Base-by-base conservation (phyloP, 805 yeast genomes). In the Debaryomyces tyrocola region DNA sequence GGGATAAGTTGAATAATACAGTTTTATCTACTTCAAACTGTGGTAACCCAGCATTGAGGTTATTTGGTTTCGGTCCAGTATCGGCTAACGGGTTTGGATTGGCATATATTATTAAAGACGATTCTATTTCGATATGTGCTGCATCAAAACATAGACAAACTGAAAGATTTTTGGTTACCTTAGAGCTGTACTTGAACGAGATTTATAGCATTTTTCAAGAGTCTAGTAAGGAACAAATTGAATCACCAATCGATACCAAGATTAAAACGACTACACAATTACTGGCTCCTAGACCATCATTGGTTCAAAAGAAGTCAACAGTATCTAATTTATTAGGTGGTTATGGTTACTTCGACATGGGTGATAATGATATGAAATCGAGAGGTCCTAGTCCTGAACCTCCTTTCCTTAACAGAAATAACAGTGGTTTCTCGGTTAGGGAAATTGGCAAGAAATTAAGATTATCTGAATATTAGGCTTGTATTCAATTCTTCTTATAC, bases 1-100 rank as follows among this genome's bases (percentile, higher is more conserved):
- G 97, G 97, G 89, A 85, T 56, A 81, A 83, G 59, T 68, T 90
- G 48, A 89, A 89, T 66, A 87, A 84, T 54, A 85, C 92, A 4
- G 78, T 90, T 17, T 70, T 90, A 20, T 87, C 95, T 11, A 69
- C 74, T 27, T 81, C 84, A 3, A 80, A 80, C 57, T 80, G 85
- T 60, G 85, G 85, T 20, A 80, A 80, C 53, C 84, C 84, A 2
- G 78, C 84, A 0, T 64, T 80, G 44, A 68, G 81, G 48, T 67
- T 78, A 48, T 80, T 80, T 61, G 85, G 85, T 1, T 78, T 80
- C 44, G 82, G 84, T 2, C 85, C 85, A 0, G 80, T 81, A 3
- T 70, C 79, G 39, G 76, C 83, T 28, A 70, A 74, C 37, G 85
- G 85, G 4, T 80, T 78, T 62, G 85, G 84, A 7, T 69, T 80